Percentiles rank a stretch among this genome's conserved stretches.
Conservation (phyloP, 2,329 filamentous ascomycete genomes). For the Gremmenia infestans region DNA sequence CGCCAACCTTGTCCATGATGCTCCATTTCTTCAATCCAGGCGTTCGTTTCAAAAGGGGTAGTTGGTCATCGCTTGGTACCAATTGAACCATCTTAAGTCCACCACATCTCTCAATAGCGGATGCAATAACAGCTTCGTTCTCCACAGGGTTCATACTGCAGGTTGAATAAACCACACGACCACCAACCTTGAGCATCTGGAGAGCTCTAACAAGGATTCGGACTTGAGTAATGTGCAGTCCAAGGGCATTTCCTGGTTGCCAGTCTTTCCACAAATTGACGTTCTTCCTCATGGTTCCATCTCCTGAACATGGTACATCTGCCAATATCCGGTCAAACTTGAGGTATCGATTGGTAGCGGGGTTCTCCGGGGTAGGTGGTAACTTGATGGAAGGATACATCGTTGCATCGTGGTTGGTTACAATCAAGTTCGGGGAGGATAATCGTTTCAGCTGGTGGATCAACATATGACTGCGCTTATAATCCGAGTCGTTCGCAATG, state of each 20-base stretch:
- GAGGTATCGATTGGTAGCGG: conserved; percentile 63
- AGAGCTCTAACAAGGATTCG: conserved; percentile 87
- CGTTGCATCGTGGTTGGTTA: conserved; percentile 96
- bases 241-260: conserved; percentile 81
- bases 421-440: conserved; percentile 92
- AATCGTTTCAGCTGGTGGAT: conserved; percentile 97
- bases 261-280: conserved; percentile 92
- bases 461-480: conserved; percentile 94
- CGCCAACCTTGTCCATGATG: conserved; percentile 81
- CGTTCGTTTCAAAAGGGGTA: conserved; percentile 71
- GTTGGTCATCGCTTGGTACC: conserved; percentile 72
- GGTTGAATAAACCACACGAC: conserved; percentile 93
- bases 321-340: conserved; percentile 97
- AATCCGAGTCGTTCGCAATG: conserved; percentile 94
- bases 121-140: conserved; percentile 87
- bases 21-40: conserved; percentile 79
- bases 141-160: conserved; percentile 99
- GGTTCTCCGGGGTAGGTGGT: conserved; percentile 53
- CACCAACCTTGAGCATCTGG: conserved; percentile 93
- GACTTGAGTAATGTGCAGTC: conserved; percentile 80
- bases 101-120: conserved; percentile 85
- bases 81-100: conserved; percentile 77
- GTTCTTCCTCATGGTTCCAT: conserved; percentile 93
- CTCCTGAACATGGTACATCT: conserved; percentile 94
- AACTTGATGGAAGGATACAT: conserved; percentile 90